Conservation (phyloP, 306 rosid species). For the Psophocarpus tetragonolobus region DNA sequence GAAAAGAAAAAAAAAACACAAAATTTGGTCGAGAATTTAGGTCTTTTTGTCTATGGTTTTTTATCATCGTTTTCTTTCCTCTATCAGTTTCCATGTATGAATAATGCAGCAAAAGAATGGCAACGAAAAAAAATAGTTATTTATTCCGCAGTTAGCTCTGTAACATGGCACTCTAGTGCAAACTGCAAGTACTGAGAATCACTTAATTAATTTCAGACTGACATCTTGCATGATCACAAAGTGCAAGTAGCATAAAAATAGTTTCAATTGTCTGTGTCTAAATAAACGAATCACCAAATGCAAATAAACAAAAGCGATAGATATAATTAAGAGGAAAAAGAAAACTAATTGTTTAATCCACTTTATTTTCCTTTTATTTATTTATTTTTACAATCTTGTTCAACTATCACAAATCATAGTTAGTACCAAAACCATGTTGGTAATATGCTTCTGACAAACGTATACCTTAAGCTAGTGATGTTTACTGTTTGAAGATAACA, state of each 20-base stretch:
- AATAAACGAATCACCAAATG: neutral
- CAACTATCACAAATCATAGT: slow-evolving; percentile 18
- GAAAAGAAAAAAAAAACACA: neutral
- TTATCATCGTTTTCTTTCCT: slow-evolving; percentile 1
- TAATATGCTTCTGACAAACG: slow-evolving; percentile 23
- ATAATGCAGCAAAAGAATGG: neutral
- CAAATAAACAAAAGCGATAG: slow-evolving; percentile 9
- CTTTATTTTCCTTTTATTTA: neutral
- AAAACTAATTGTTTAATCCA: neutral
- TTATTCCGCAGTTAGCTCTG: neutral
- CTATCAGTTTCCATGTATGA: neutral
- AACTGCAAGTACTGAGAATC: neutral
- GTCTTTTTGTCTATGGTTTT: neutral
- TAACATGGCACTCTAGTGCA: neutral
- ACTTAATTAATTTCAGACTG: neutral
- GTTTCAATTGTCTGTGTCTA: no score
- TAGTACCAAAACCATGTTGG: slow-evolving; percentile 20
- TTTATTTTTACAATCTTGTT: neutral
- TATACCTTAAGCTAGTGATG: slow-evolving; percentile 28
- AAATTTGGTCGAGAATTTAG: neutral
- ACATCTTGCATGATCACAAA: neutral
- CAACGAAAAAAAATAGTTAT: neutral
- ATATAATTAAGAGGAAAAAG: neutral
- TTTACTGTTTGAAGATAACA: slow-evolving; percentile 7
- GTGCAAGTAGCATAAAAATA: slow-evolving; percentile 7